phyloP scores from a whole-genome alignment of 345 rosid species.

The Rhodamnia argentea region DNA sequence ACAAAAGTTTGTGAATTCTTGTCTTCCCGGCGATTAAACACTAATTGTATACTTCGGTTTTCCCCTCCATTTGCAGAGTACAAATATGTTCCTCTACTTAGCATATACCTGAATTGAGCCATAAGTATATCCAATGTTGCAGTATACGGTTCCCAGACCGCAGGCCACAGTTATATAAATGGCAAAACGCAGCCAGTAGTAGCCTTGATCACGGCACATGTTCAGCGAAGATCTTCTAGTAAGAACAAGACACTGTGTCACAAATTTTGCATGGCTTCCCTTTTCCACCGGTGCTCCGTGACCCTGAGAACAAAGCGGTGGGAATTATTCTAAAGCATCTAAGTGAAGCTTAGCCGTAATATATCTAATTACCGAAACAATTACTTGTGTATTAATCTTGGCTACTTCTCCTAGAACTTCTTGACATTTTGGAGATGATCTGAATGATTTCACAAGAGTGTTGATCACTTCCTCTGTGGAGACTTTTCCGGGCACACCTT shows the following conservation, averaged over 20 bases:
- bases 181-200: constrained; percentile 3
- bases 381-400: constrained; percentile 22
- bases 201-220: constrained; percentile 2
- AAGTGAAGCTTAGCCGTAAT: neutral
- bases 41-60: neutral
- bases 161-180: neutral
- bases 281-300: neutral
- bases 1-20: neutral
- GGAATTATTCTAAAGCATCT: neutral
- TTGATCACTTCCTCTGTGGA: constrained; percentile 29
- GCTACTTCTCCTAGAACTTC: constrained; percentile 17
- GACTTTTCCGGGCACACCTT: constrained; percentile 14
- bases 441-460: constrained; percentile 23
- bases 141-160: neutral
- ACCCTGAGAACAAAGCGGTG: neutral
- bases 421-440: constrained; percentile 19
- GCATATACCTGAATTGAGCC: constrained; percentile 3
- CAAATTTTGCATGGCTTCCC: neutral
- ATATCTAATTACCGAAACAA: neutral
- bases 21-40: neutral
- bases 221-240: constrained; percentile 1
- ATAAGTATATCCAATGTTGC: neutral
- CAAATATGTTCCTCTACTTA: neutral
- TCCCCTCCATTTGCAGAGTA: neutral
- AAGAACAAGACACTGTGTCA: neutral